Base-by-base conservation (phyloP, 208 protist genomes). In the Endotrypanum monterogeii region DNA sequence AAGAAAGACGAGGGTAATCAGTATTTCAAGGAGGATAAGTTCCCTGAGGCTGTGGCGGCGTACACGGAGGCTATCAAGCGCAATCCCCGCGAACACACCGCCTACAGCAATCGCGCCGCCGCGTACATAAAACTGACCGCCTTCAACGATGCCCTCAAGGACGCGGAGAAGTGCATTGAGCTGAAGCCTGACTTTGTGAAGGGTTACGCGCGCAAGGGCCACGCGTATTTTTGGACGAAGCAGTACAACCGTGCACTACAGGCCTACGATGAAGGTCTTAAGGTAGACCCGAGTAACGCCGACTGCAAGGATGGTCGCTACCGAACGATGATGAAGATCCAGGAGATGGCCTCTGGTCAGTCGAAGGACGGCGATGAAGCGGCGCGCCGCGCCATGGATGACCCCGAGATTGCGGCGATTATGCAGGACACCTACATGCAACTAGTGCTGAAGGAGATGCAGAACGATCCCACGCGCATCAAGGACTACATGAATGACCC, bases 121-220 rank as follows among this genome's bases (percentile, higher is more conserved):
- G 87, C 94, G 67, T 99, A 99, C 85, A 89, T 98, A 54, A 99
- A 99, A 89, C 88, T 99, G 16, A 95, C 92, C 48, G 96, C 98
- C 44, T 99, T 92, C 80, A 94, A 88, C 74, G 83, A 97, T 55
- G 98, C 95, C 20, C 83, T 98, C 57, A 96, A 98, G 74, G 98
- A 99, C 73, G 94, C 92, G n/a, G 95, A 99, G 69, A 98, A 98
- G 80, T 98, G 92, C 78, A 91, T 99, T 51, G 84, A 95, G 71
- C 78, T 99, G 66, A 96, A 98, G 77, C 98, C 97, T 12, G 93
- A 94, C 69, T 99, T 98, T 82, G 94, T 98, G 28, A 98, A 98
- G 84, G 97, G 90, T 46, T 90, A 98, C 81, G 89, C 86, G 37
- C 84, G 97, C 66, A 96, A 96, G 74, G 98, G 87, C 12, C 81